Base-by-base conservation (phyloP, 1,284 basidiomycete species). In the Hymenochaete sp. region DNA sequence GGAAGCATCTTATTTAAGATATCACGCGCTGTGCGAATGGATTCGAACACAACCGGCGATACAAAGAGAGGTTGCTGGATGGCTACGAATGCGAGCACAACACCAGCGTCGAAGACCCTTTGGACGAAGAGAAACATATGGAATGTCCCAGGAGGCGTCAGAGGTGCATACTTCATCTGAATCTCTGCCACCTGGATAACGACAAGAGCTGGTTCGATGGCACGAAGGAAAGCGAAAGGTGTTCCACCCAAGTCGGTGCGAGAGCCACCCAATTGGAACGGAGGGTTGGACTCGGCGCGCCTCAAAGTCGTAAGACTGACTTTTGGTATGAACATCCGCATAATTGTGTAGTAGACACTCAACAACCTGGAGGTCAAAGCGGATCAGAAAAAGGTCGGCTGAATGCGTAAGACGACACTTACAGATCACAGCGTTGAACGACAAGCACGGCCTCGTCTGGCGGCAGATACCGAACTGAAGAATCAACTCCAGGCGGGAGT, bases 311-410 rank as follows among this genome's bases (percentile, higher is more conserved):
- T 18, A 18, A 37, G 24, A n/a, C 27, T 21, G 9, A 31, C 7
- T 9, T 18, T 44, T 0, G 83, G 82, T n/a, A 77, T 58, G 57
- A 80, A 85, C 5, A 76, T 63, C 58, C 75, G 77, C 53, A 84
- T 63, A 44, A 82, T 66, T 42, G 83, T 57, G 32, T 74, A 63
- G 49, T 82, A 70, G 6, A n/a, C n/a, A n/a, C n/a, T n/a, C n/a
- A n/a, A n/a, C n/a, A n/a, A n/a, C n/a, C n/a, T n/a, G n/a, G n/a
- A n/a, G n/a, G n/a, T n/a, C n/a, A n/a, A n/a, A n/a, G n/a, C n/a
- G n/a, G n/a, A n/a, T n/a, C n/a, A n/a, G n/a, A n/a, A n/a, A n/a
- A n/a, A n/a, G n/a, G n/a, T n/a, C n/a, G n/a, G n/a, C n/a, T n/a
- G n/a, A n/a, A n/a, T n/a, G n/a, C n/a, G n/a, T n/a, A n/a, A 3